Evolutionary conservation across 176 grass and related monocot genomes (phyloP).

Genomic region (Thalia dealbata): DNA sequence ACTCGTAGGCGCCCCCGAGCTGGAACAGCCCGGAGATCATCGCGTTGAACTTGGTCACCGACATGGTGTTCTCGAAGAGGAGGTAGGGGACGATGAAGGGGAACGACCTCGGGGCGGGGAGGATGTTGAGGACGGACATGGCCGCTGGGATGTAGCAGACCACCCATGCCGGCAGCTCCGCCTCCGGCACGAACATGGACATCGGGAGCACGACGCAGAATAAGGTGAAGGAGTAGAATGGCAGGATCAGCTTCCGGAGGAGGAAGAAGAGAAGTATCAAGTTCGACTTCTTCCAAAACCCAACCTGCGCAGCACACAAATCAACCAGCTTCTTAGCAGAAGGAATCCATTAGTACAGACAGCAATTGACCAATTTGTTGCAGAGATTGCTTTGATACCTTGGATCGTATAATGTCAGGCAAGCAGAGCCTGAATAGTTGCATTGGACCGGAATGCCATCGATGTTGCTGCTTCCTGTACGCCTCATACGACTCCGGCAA

Average conservation of each 20-base stretch:
- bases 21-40: conserved; percentile 49
- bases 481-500: conserved; percentile 46
- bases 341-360: too few relatives aligned
- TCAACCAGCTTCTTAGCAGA: background rate
- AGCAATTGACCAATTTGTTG: background rate
- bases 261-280: conserved; percentile 46
- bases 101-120: conserved; percentile 35
- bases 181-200: conserved; percentile 50
- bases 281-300: conserved; percentile 43
- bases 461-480: conserved; percentile 44
- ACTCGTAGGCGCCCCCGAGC: conserved; percentile 38
- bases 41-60: conserved; percentile 48
- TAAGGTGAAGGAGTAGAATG: conserved; percentile 45
- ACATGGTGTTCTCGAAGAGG: conserved; percentile 52
- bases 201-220: conserved; percentile 45
- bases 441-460: conserved; percentile 50
- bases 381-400: conserved; percentile 22
- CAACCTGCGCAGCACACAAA: conserved; percentile 27
- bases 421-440: conserved; percentile 50
- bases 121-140: conserved; percentile 47
- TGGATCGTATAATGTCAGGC: conserved; percentile 36
- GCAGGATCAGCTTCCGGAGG: conserved; percentile 43
- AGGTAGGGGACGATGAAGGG: conserved; percentile 46
- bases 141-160: conserved; percentile 40
- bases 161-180: conserved; percentile 36